A percentile compares a stretch with the other conserved stretches of the same genome.
Evolutionary conservation across 129 eudicot genomes (phyloP).

Genomic region (Saposhnikovia divaricata): DNA sequence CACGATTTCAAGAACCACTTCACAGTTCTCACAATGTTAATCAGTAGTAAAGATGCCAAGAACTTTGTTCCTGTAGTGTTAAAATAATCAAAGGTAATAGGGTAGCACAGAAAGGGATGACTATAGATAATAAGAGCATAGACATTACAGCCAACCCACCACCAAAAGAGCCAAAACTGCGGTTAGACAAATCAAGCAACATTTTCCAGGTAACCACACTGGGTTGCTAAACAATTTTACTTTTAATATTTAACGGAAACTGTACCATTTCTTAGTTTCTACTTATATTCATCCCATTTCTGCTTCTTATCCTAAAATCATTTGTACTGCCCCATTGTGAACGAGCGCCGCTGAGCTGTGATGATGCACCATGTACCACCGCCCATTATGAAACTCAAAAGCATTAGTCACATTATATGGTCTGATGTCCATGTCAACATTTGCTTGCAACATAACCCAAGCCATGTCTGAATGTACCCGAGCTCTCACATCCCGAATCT

Average conservation of each 20-base stretch:
- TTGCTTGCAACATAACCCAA: constrained; percentile 90
- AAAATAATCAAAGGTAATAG: not conserved
- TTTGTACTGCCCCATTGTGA: constrained; percentile 49
- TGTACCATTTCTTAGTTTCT: constrained; percentile 31
- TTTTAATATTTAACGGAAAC: constrained; percentile 16
- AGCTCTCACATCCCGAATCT: constrained; percentile 67
- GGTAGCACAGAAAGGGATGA: constrained; percentile 21
- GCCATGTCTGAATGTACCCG: constrained; percentile 71
- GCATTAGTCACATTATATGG: constrained; percentile 60
- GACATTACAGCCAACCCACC: not conserved
- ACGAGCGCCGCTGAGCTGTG: constrained; percentile 59
- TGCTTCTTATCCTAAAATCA: constrained; percentile 33
- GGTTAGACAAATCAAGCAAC: constrained; percentile 15
- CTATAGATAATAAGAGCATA: constrained; percentile 8
- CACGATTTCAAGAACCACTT: not conserved
- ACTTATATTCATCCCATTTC: constrained; percentile 10
- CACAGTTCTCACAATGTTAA: not conserved
- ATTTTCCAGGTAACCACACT: constrained; percentile 23
- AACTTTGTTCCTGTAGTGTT: not conserved
- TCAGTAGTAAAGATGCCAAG: not conserved
- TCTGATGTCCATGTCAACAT: constrained; percentile 43
- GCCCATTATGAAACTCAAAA: constrained; percentile 67
- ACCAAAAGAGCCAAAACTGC: constrained; percentile 19
- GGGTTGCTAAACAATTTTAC: constrained; percentile 1
- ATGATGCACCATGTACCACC: constrained; percentile 98